Percentiles rank a stretch among this genome's conserved stretches.
Evolutionary conservation across 1,284 basidiomycete genomes (phyloP).

Genomic region (Boletus sp.): DNA sequence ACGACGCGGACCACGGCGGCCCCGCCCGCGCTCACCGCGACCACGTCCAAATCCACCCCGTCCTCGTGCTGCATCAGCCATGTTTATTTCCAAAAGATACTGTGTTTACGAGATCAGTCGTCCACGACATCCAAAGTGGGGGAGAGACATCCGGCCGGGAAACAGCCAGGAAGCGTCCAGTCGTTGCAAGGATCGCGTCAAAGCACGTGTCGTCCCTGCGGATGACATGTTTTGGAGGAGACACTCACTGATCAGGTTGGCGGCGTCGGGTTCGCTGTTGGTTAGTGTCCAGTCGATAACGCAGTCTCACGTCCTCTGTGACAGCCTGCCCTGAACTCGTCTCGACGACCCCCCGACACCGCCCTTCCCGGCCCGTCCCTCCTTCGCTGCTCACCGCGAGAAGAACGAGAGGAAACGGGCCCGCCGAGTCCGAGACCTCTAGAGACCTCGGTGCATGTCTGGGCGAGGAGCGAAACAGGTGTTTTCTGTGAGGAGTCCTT

Average conservation of each 20-base stretch:
- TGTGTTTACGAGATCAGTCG: slow-evolving; percentile 24
- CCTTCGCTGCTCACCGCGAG: neutral
- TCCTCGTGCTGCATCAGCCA: slow-evolving; percentile 80
- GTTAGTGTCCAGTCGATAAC: slow-evolving; percentile 9
- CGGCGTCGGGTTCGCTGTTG: slow-evolving; percentile 20
- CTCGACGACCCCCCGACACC: slow-evolving; percentile 22
- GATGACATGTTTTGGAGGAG: slow-evolving; percentile 1
- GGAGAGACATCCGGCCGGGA: slow-evolving; percentile 27
- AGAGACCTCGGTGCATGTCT: no score
- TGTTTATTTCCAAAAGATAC: slow-evolving; percentile 36
- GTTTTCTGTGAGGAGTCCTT: no score
- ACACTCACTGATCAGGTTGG: slow-evolving; percentile 38
- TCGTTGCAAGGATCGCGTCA: slow-evolving; percentile 1
- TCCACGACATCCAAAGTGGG: slow-evolving; percentile 17
- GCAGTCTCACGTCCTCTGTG: neutral
- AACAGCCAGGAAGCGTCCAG: neutral
- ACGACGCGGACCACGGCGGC: slow-evolving; percentile 88
- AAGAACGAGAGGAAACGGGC: neutral
- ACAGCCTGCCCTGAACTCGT: slow-evolving; percentile 28
- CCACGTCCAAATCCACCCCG: slow-evolving; percentile 88
- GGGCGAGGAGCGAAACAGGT: neutral
- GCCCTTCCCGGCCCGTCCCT: neutral
- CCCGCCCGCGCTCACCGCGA: slow-evolving; percentile 79
- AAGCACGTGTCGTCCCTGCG: neutral
- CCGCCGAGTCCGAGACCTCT: no score